Evolutionary conservation across 108 stramenopile species (phyloP), one percentile per base, ranked within the genome.

Genomic region (Cyclotella cryptica): DNA sequence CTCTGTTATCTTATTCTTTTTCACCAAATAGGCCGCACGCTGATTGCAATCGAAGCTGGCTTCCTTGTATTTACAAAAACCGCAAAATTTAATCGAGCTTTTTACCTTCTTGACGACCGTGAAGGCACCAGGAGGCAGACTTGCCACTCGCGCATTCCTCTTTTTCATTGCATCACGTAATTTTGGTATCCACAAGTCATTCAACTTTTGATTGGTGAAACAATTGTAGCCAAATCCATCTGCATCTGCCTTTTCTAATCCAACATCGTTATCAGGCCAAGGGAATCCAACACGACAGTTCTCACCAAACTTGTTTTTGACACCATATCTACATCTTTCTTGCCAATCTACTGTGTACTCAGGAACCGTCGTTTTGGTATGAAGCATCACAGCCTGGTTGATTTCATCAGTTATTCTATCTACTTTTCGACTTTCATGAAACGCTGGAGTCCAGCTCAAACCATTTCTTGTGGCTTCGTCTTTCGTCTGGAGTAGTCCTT

Each of bases 331-430:
- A 51, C 88, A 89, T n/a, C 86, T 77, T 15, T 57, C 35, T 45
- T 73, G 72, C 82, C 83, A 90, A 27, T 71, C 53, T 35, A 52
- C 70, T 11, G 86, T 81, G 39, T 86, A 67, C 29, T 81, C 83
- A 0, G 74, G 71, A 18, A 78, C 79, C 21, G 86, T 62, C 3
- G 88, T 86, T 65, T 95, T 95, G 44, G 89, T 73, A 69, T 95
- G 94, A 22, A 95, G 51, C 94, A 95, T 92, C 43, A 87, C 80
- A 17, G 90, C 94, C 72, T 95, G 90, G 26, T 87, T 57, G 8
- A 73, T 64, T 65, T 95, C 94, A 73, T 95, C 84, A 3, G 85
- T 71, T 21, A 71, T 45, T 21, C 24, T 39, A 52, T 79, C 82
- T 24, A 15, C 28, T 40, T 28, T 22, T 24, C 28, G 22, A 42